Base-by-base conservation (phyloP, 1,284 basidiomycete genomes). In the Microbotryomycetes sp. region DNA sequence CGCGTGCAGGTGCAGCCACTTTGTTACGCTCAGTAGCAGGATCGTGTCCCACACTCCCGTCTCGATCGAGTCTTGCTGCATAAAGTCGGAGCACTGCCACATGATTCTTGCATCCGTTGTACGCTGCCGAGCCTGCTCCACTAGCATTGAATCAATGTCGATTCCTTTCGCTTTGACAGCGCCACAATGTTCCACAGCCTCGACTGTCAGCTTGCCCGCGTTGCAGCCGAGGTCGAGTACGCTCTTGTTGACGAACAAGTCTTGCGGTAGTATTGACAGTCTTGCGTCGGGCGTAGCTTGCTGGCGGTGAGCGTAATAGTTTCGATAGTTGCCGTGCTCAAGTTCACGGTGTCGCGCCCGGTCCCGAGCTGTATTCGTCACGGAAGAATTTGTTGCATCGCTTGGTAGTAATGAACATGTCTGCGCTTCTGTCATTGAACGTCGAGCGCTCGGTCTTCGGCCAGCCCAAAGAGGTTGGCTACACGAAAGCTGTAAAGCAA, bases 221-320 rank as follows among this genome's bases (percentile, higher is more conserved):
- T 69, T 69, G 41, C 65, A 67, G 0, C 67, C 67, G n/a, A 69
- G 59, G 56, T 69, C 67, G 52, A 67, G 61, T n/a, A 59, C 41
- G 26, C n/a, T 23, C n/a, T 64, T 61, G 2, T n/a, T 45, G n/a
- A 2, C 3, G 31, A 69, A 67, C 15, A 67, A 52, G 30, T 45
- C 9, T 3, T 30, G 54, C 23, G 35, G 46, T 50, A 69, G 62
- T 26, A 69, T 54, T 6, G 56, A 46, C 3, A 69, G 57, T 0
- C 67, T 61, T 30, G 30, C 41, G 48, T 53, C 28, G 41, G 59
- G 54, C 26, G 55, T 15, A 58, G 51, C 4, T 27, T 57, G 21
- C 35, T 51, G 21, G 45, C 59, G 28, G 55, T 63, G 59, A n/a
- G 15, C 50, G 59, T 69, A 69, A 49, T 69, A 69, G 35, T 55